phyloP scores from a whole-genome alignment of 495 filamentous ascomycete species.

The Talaromyces wortmannii region DNA sequence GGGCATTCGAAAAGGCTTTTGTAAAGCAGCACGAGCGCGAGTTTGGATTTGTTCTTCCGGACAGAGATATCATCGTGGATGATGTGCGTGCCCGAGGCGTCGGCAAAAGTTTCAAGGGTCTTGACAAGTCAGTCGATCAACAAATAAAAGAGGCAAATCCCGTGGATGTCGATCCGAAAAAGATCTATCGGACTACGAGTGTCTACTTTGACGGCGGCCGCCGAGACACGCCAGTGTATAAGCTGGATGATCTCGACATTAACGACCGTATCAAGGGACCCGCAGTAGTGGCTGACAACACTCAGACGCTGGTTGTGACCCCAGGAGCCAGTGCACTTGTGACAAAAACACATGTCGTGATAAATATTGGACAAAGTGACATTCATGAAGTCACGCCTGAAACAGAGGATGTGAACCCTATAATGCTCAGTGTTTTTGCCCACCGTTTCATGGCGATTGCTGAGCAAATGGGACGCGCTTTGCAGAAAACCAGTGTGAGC shows the following conservation, averaged over 20 bases:
- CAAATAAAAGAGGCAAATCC: constrained; percentile 64
- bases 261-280: constrained; percentile 74
- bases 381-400: constrained; percentile 34
- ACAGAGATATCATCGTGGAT: constrained; percentile 86
- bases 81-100: constrained; percentile 88
- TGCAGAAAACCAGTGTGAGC: constrained; percentile 88
- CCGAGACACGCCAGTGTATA: constrained; percentile 73
- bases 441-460: constrained; percentile 94
- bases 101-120: constrained; percentile 69
- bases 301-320: constrained; percentile 86
- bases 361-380: constrained; percentile 17
- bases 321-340: constrained; percentile 53
- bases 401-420: constrained; percentile 46
- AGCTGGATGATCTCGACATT: constrained; percentile 62
- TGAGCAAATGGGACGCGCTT: constrained; percentile 84
- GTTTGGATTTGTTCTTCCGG: constrained; percentile 87
- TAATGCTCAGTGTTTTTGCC: constrained; percentile 86
- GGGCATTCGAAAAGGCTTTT: constrained; percentile 79
- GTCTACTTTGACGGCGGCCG: constrained; percentile 51
- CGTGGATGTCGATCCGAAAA: constrained; percentile 20
- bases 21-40: constrained; percentile 84
- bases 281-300: constrained; percentile 83
- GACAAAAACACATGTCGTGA: constrained; percentile 16
- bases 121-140: constrained; percentile 78
- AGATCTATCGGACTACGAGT: constrained; percentile 19